phyloP scores from a whole-genome alignment of 352 stramenopile species.

The Phytophthora vignae region DNA sequence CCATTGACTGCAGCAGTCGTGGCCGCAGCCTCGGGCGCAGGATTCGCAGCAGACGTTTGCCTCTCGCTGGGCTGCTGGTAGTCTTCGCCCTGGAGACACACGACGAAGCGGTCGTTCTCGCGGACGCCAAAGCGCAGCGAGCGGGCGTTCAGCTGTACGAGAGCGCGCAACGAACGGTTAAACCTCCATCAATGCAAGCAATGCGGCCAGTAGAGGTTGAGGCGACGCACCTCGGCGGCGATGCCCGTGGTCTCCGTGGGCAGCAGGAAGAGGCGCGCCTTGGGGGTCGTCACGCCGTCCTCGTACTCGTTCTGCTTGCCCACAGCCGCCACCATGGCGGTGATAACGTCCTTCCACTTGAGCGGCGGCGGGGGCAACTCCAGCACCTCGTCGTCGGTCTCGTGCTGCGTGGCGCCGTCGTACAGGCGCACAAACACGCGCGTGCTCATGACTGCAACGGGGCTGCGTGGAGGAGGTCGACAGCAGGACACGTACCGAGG shows the following conservation, averaged over 20 bases:
- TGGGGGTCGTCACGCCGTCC: constrained; percentile 45
- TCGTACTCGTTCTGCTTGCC: constrained; percentile 59
- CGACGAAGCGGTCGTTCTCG: constrained; percentile 81
- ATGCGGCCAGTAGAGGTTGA: neutral
- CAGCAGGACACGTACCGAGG: constrained; percentile 9
- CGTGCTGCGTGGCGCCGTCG: constrained; percentile 52
- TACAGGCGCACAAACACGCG: constrained; percentile 86
- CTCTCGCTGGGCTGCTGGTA: constrained; percentile 57
- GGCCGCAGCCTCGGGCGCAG: neutral
- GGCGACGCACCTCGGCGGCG: constrained; percentile 58
- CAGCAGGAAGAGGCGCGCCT: constrained; percentile 71
- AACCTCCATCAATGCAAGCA: too few species aligned
- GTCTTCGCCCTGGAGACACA: constrained; percentile 75
- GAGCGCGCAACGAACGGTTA: constrained; percentile 8
- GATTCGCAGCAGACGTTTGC: neutral
- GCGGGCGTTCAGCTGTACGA: constrained; percentile 68
- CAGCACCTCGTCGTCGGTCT: constrained; percentile 74
- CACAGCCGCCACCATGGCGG: constrained; percentile 69
- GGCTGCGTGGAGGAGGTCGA: neutral
- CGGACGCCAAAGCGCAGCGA: constrained; percentile 76
- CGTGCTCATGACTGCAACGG: constrained; percentile 48
- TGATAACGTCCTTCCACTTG: constrained; percentile 71
- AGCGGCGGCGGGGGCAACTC: constrained; percentile 71
- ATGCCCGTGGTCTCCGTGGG: constrained; percentile 65
- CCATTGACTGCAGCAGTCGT: neutral